A percentile compares a stretch with the other conserved stretches of the same genome.
These are phyloP conservation scores for Paramecium caudatum DNA, from an alignment of 73 alveolate species.

Conservation along the genomic window DNA sequence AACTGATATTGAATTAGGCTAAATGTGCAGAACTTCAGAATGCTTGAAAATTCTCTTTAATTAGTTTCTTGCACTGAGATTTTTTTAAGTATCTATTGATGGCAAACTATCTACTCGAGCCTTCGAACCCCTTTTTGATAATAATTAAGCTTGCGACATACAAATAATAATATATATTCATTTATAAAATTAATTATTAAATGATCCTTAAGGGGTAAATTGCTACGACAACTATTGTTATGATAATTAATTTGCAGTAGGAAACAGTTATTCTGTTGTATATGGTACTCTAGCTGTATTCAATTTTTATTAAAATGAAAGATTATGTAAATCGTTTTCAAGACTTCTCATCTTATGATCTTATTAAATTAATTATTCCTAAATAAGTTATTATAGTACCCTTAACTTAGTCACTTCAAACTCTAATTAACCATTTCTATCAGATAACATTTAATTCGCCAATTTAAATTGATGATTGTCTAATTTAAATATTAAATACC, in stretches of 20 bases:
- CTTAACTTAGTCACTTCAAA: conserved; percentile 30
- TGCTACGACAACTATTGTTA: too few relatives aligned
- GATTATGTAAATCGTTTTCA: conserved; percentile 5
- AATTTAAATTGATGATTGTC: not conserved
- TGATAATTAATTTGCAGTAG: not conserved
- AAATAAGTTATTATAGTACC: not conserved
- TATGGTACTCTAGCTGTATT: not conserved
- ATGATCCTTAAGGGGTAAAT: not conserved
- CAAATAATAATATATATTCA: not conserved
- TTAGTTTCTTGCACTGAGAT: not conserved
- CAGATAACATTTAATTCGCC: not conserved
- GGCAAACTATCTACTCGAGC: conserved; percentile 12
- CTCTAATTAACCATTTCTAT: conserved; percentile 33
- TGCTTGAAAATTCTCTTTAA: conserved; percentile 23
- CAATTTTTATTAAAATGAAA: not conserved
- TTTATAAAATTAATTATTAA: not conserved
- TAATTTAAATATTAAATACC: not conserved
- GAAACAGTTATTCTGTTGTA: not conserved
- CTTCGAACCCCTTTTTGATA: not conserved
- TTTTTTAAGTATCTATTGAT: not conserved
- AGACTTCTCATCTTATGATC: not conserved
- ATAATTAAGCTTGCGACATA: not conserved
- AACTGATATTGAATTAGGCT: too few relatives aligned
- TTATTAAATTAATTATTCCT: conserved; percentile 3
- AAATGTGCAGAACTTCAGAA: conserved; percentile 35